Evolutionary conservation across 2,329 filamentous ascomycete species (phyloP), one percentile per base, ranked within the genome.

Genomic region (Ceratocystis ficicola): DNA sequence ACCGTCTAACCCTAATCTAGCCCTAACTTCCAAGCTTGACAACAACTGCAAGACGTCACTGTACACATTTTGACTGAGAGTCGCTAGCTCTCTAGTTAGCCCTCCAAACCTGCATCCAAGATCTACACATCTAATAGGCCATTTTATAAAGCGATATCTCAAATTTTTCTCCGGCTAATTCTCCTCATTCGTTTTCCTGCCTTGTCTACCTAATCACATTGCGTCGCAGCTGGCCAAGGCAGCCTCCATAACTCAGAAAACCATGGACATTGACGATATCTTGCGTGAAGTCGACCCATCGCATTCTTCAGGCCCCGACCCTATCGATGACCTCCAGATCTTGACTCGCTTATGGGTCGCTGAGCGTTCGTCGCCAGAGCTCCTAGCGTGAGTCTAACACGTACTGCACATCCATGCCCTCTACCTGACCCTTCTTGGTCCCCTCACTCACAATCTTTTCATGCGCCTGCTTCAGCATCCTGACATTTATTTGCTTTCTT

Each of bases 281-380:
- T 81, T 91, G 68, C 84, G 84, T 71, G 85, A 87, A 72, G 85
- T 91, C 70, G 86, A 90, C 74, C 84, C 82, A 62, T 74, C 78
- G 67, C 77, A 83, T 70, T 74, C 78, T 44, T 75, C 83, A 20
- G 83, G 84, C 2, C 76, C 77, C 63, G 82, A 84, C 71, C 86
- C 81, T 52, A 81, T 85, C 72, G 93, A 97, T 76, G 63, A 65
- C 15, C 81, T 97, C 70, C 91, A 96, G 75, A 85, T 89, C 64
- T 79, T 99, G 70, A 96, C 93, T 70, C 87, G 93, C 72, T 88
- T 87, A 71, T 99, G 93, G 93, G 84, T 96, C 57, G 90, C 93
- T 55, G 95, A 99, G 76, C 85, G 94, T 70, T 89, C 88, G 66
- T 87, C 90, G 57, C 90, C 93, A 1, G 92, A 96, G 75, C 80